Evolutionary conservation across 2,329 filamentous ascomycete species (phyloP).

Genomic region (Mariannaea elegans): DNA sequence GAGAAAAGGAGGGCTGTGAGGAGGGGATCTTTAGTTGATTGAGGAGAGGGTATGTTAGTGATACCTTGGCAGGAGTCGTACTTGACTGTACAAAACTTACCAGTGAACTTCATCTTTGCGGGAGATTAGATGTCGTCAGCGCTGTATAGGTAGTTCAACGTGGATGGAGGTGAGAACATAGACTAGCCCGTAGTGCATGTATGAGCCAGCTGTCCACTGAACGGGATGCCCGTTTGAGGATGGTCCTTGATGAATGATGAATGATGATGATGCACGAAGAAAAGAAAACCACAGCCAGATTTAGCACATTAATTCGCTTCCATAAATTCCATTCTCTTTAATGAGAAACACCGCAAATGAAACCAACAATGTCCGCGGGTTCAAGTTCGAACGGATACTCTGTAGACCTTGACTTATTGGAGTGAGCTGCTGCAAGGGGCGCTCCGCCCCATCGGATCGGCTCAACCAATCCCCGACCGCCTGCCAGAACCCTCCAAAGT

Average conservation of each 20-base stretch:
- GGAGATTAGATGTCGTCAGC: too few species aligned
- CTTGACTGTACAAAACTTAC: constrained; percentile 8
- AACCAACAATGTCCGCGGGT: not conserved
- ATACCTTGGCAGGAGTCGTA: not conserved
- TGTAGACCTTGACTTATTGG: too few species aligned
- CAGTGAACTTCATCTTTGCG: constrained; percentile 33
- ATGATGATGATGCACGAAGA: not conserved
- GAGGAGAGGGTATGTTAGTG: constrained; percentile 6
- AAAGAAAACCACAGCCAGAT: not conserved
- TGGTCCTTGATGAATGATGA: not conserved
- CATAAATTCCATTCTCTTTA: not conserved
- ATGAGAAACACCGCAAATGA: too few species aligned
- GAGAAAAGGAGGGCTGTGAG: constrained; percentile 52
- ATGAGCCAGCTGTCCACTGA: constrained; percentile 6
- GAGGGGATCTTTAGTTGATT: constrained; percentile 31
- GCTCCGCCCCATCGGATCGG: constrained; percentile 41
- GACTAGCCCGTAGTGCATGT: not conserved
- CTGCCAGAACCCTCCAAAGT: not conserved
- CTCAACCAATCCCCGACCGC: constrained; percentile 45
- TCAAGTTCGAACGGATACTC: too few species aligned
- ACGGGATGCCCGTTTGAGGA: not conserved
- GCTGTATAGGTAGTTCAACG: too few species aligned
- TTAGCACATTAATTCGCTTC: not conserved
- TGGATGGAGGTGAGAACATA: not conserved
- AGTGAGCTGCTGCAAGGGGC: too few species aligned